Evolutionary conservation across 768 basidiomycete genomes (phyloP).

Genomic region (Leucocoprinus birnbaumii): DNA sequence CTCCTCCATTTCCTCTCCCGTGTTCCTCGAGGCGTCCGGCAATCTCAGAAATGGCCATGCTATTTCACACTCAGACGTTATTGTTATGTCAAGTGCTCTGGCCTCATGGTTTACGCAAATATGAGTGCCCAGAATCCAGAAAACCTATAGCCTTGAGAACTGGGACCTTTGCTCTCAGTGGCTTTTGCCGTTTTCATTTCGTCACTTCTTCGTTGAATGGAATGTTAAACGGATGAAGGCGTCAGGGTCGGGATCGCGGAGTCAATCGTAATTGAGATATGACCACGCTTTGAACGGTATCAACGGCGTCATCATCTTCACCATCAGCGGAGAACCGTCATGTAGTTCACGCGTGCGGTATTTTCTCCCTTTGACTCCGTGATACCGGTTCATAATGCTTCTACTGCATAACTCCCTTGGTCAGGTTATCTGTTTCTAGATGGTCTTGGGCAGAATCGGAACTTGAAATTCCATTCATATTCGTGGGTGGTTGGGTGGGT

Average conservation of each 20-base stretch:
- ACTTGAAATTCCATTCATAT: background rate
- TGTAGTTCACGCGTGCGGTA: too few species aligned
- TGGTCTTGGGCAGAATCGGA: background rate
- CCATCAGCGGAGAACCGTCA: too few species aligned
- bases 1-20: too few species aligned
- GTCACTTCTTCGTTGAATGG: too few species aligned
- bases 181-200: background rate
- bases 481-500: background rate
- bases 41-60: background rate
- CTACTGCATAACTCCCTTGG: background rate
- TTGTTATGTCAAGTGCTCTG: slow-evolving; percentile 2
- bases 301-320: background rate
- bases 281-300: background rate
- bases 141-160: background rate
- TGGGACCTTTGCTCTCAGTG: background rate
- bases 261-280: slow-evolving; percentile 2
- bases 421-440: background rate
- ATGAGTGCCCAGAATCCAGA: too few species aligned
- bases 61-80: slow-evolving; percentile 9
- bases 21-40: background rate
- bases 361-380: background rate
- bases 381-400: background rate
- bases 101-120: slow-evolving; percentile 2
- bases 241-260: background rate
- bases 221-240: background rate